These are phyloP conservation scores for Euphorbia pulcherrima DNA, from an alignment of 345 rosid species.

Conservation along the genomic window DNA sequence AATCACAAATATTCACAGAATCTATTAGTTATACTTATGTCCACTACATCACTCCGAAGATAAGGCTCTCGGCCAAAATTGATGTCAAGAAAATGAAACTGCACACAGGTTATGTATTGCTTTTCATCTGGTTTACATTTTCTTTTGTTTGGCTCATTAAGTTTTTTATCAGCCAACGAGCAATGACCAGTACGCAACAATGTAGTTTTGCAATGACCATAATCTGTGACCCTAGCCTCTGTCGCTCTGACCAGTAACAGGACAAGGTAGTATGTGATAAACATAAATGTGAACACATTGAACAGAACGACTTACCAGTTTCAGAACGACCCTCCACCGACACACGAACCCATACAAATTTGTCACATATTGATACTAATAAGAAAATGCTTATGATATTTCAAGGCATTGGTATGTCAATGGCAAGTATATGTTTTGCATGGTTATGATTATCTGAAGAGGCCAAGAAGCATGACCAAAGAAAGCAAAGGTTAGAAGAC, in stretches of 20 bases:
- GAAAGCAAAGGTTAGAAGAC: neutral
- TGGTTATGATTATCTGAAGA: neutral
- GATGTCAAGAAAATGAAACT: neutral
- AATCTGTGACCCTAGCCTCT: neutral
- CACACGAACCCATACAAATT: neutral
- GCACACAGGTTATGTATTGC: neutral
- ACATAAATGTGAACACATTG: too few species aligned
- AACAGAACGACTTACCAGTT: too few species aligned
- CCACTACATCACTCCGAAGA: neutral
- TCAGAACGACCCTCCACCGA: neutral
- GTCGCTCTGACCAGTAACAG: neutral
- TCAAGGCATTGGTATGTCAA: too few species aligned
- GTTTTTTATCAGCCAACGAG: too few species aligned
- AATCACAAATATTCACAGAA: neutral
- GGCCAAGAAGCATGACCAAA: neutral
- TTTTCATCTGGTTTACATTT: neutral
- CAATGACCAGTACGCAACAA: neutral
- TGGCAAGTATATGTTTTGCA: neutral
- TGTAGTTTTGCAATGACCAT: neutral
- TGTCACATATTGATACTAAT: neutral
- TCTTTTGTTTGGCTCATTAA: too few species aligned
- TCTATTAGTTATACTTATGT: neutral
- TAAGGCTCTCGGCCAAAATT: neutral
- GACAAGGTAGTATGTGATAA: neutral
- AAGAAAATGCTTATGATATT: neutral